Evolutionary conservation across 345 rosid species (phyloP).

Genomic region (Gossypium longicalyx): DNA sequence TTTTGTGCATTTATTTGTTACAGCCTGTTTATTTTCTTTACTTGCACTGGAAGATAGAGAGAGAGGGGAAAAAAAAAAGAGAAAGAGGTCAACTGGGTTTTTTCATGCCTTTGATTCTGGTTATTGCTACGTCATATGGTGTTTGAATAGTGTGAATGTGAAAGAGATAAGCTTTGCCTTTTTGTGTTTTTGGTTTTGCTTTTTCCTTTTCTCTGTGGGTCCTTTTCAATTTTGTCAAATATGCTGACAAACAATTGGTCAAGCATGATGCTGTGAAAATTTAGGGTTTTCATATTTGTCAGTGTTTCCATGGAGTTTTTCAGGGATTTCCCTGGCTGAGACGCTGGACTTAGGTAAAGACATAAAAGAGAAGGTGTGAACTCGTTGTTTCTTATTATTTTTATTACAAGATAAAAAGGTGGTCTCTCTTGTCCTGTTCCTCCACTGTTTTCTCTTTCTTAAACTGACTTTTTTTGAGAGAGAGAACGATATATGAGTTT

Average conservation of each 20-base stretch:
- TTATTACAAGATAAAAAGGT: background rate
- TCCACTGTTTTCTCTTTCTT: background rate
- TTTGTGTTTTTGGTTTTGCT: background rate
- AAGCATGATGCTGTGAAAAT: constrained; percentile 24
- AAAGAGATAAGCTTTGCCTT: constrained; percentile 15
- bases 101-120: background rate
- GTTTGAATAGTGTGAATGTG: constrained; percentile 17
- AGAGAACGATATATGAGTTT: constrained; percentile 13
- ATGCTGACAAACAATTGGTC: constrained; percentile 41
- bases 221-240: constrained; percentile 10
- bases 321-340: background rate
- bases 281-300: constrained; percentile 19
- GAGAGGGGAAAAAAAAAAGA: background rate
- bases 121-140: background rate
- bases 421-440: background rate
- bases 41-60: background rate
- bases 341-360: background rate
- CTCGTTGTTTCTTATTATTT: background rate
- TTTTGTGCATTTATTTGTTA: background rate
- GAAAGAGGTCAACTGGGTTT: background rate
- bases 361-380: constrained; percentile 7
- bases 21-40: background rate
- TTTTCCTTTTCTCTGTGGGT: constrained; percentile 14
- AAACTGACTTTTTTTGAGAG: constrained; percentile 14
- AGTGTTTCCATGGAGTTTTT: background rate